A percentile compares a stretch with the other conserved stretches of the same genome.
phyloP scores from a whole-genome alignment of 164 flowering plant genomes.

The Saururus chinensis region DNA sequence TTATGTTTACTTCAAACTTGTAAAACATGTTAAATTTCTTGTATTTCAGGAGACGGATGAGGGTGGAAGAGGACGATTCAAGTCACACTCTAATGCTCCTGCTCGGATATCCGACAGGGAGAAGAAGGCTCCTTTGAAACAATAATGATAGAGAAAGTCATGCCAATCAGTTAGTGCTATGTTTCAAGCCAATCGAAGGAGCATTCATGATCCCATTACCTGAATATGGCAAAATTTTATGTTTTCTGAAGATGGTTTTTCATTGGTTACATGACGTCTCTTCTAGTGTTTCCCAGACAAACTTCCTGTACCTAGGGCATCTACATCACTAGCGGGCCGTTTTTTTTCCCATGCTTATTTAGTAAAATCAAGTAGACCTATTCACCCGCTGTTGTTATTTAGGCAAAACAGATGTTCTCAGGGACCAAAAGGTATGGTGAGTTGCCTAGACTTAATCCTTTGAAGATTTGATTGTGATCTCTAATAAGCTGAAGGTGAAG shows the following conservation, averaged over 20 bases:
- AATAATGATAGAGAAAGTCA: conserved; percentile 13
- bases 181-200: background rate
- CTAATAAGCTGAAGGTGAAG: too few species aligned
- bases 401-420: too few species aligned
- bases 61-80: conserved; percentile 91
- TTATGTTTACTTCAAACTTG: background rate
- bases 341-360: too few species aligned
- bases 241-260: background rate
- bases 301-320: background rate
- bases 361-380: too few species aligned
- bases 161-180: background rate
- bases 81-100: conserved; percentile 86
- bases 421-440: too few species aligned
- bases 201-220: background rate
- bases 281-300: background rate
- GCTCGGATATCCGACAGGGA: conserved; percentile 89
- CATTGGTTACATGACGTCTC: background rate
- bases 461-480: too few species aligned
- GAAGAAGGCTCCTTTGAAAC: conserved; percentile 96
- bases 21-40: background rate
- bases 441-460: too few species aligned
- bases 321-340: too few species aligned
- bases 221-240: background rate
- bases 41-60: conserved; percentile 72
- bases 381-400: too few species aligned